Evolutionary conservation across 2,329 filamentous ascomycete genomes (phyloP).

Genomic region (Dothideomycetes sp.): DNA sequence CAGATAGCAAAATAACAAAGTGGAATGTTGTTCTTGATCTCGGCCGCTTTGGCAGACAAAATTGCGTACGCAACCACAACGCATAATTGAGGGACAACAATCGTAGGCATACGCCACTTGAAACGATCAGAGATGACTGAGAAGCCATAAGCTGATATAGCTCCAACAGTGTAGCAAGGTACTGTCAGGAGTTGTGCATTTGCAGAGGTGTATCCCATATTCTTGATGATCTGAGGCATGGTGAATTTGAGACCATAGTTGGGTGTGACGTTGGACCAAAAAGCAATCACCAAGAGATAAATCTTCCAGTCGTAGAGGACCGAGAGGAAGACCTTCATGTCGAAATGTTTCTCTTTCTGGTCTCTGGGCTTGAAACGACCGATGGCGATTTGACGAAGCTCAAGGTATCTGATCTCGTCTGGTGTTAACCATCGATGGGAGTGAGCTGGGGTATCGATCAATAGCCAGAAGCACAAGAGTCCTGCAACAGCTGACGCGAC

Average conservation of each 20-base stretch:
- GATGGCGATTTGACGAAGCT: slow-evolving; percentile 57
- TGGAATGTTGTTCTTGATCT: slow-evolving; percentile 53
- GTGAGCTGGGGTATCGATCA: slow-evolving; percentile 72
- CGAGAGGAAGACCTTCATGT: slow-evolving; percentile 58
- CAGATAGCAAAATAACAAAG: slow-evolving; percentile 22
- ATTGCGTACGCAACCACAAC: slow-evolving; percentile 72
- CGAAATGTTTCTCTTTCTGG: slow-evolving; percentile 2
- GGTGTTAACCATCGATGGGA: slow-evolving; percentile 58
- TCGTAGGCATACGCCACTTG: slow-evolving; percentile 65
- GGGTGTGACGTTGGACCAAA: slow-evolving; percentile 62
- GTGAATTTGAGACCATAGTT: slow-evolving; percentile 71
- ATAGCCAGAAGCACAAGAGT: slow-evolving; percentile 62
- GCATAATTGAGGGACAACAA: slow-evolving; percentile 60
- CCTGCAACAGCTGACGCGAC: slow-evolving; percentile 61
- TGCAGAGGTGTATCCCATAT: slow-evolving; percentile 49
- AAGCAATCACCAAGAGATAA: slow-evolving; percentile 63
- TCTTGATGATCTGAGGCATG: slow-evolving; percentile 67
- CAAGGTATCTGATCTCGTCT: slow-evolving; percentile 50
- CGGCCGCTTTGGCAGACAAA: slow-evolving; percentile 57
- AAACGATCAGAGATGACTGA: slow-evolving; percentile 72
- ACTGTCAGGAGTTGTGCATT: slow-evolving; percentile 63
- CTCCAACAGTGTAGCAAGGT: slow-evolving; percentile 64
- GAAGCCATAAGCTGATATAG: slow-evolving; percentile 56
- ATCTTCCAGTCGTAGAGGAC: slow-evolving; percentile 78
- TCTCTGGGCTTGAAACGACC: slow-evolving; percentile 52